Conservation (phyloP, 2,329 filamentous ascomycete species). For the Fusarium incarnatum region DNA sequence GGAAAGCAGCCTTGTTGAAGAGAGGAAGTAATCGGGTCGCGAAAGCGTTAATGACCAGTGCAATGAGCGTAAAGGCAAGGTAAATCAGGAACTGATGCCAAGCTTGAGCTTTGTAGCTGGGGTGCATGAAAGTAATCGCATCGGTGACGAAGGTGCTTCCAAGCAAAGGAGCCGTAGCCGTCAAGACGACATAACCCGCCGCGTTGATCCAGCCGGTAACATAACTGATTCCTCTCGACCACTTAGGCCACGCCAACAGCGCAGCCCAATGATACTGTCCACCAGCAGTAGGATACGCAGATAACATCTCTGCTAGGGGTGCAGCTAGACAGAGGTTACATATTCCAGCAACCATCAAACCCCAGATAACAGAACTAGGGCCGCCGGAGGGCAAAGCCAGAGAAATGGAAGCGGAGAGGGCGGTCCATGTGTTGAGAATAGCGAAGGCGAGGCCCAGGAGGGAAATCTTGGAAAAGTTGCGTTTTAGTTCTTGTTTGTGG, state of each 20-base stretch:
- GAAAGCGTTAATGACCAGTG: constrained; percentile 74
- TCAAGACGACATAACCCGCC: constrained; percentile 77
- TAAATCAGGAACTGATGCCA: constrained; percentile 84
- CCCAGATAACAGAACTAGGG: constrained; percentile 78
- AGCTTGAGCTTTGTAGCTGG: constrained; percentile 65
- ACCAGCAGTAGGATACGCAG: constrained; percentile 69
- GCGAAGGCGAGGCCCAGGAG: constrained; percentile 63
- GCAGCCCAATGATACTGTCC: constrained; percentile 81
- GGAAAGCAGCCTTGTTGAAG: constrained; percentile 76
- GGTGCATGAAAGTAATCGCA: constrained; percentile 71
- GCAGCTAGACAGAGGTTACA: constrained; percentile 78
- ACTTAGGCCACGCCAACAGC: constrained; percentile 68
- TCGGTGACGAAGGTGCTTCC: constrained; percentile 75
- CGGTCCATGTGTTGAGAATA: constrained; percentile 64
- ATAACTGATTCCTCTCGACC: constrained; percentile 73
- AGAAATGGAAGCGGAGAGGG: constrained; percentile 59
- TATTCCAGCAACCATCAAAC: constrained; percentile 68
- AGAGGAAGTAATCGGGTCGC: constrained; percentile 66
- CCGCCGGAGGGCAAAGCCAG: constrained; percentile 75
- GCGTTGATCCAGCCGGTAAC: constrained; percentile 80
- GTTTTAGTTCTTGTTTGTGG: constrained; percentile 61
- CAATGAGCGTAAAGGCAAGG: constrained; percentile 69
- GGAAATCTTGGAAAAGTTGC: constrained; percentile 62
- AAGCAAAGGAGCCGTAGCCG: constrained; percentile 74
- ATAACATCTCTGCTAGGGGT: constrained; percentile 77